phyloP scores from a whole-genome alignment of 2,329 filamentous ascomycete species.

The Thermothelomyces thermophilus region DNA sequence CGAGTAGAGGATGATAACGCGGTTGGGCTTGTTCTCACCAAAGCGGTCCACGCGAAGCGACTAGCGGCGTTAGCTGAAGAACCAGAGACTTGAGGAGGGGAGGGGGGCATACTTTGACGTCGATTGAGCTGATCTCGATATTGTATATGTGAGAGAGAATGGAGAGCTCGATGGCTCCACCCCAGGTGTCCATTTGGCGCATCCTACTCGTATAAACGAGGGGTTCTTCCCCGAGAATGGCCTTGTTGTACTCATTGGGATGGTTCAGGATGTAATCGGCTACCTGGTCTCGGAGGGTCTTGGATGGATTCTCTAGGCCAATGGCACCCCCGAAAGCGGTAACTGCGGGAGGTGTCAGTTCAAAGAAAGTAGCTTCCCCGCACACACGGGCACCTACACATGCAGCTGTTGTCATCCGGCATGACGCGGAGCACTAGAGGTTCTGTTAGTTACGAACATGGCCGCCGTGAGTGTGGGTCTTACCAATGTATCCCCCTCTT shows the following conservation, averaged over 20 bases:
- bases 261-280: constrained; percentile 71
- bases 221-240: constrained; percentile 66
- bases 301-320: constrained; percentile 22
- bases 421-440: constrained; percentile 75
- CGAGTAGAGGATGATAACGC: constrained; percentile 81
- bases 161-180: constrained; percentile 81
- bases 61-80: constrained; percentile 9
- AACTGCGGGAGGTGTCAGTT: constrained; percentile 33
- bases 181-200: constrained; percentile 74
- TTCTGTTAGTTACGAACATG: constrained; percentile 28
- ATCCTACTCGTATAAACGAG: constrained; percentile 78
- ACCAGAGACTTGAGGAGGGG: no score
- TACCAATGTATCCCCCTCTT: constrained; percentile 46
- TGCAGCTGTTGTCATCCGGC: constrained; percentile 93
- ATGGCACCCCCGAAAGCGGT: constrained; percentile 66
- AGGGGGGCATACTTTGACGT: constrained; percentile 51
- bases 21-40: constrained; percentile 63
- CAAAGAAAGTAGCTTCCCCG: not conserved
- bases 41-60: constrained; percentile 57
- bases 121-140: constrained; percentile 77
- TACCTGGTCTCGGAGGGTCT: constrained; percentile 66
- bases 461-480: constrained; percentile 27
- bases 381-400: constrained; percentile 41
- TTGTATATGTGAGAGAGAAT: constrained; percentile 81
- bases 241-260: constrained; percentile 65